Conservation (phyloP, 2,329 filamentous ascomycete genomes). For the Teratosphaeria viscida region DNA sequence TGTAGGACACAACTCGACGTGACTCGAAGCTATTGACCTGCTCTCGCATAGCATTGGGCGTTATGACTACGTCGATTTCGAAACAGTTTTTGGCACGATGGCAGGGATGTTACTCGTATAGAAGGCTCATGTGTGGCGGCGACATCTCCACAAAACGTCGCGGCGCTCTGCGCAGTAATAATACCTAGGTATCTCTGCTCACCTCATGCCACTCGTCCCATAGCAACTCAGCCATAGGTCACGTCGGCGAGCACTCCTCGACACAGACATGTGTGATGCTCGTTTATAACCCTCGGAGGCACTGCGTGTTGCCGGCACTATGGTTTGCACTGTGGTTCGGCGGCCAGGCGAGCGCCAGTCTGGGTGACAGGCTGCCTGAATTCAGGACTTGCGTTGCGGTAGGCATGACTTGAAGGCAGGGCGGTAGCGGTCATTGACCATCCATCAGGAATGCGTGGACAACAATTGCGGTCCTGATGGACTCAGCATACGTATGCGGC, state of each 20-base stretch:
- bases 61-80: no score
- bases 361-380: conserved; percentile 76
- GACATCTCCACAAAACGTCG: not conserved
- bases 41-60: no score
- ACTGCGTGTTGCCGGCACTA: conserved; percentile 11
- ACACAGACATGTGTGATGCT: conserved; percentile 19
- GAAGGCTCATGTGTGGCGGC: not conserved
- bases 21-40: not conserved
- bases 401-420: conserved; percentile 18
- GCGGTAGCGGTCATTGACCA: not conserved
- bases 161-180: not conserved
- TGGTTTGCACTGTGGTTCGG: conserved; percentile 6
- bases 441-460: conserved; percentile 58
- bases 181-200: no score
- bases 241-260: not conserved
- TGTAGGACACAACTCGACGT: not conserved
- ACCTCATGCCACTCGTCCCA: not conserved
- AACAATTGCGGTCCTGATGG: conserved; percentile 67
- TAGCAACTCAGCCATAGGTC: not conserved
- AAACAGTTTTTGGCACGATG: not conserved
- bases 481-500: conserved; percentile 59
- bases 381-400: conserved; percentile 83
- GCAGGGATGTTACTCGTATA: not conserved
- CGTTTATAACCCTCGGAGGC: conserved; percentile 8
- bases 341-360: conserved; percentile 49